Evolutionary conservation across 345 rosid genomes (phyloP), one percentile per base, ranked within the genome.

Genomic region (Boechera retrofracta): DNA sequence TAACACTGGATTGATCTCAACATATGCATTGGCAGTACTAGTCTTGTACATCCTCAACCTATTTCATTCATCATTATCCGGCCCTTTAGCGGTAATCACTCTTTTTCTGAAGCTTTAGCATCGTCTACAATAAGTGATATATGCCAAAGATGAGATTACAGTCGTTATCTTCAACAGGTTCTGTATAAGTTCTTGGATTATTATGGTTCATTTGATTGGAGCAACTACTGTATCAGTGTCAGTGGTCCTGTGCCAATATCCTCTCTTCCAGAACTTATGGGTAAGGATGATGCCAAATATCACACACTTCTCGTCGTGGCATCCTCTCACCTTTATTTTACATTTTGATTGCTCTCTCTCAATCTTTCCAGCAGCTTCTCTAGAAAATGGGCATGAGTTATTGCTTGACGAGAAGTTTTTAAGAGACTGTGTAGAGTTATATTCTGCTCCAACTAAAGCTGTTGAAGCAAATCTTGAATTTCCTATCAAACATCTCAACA

Each of bases 161-260:
- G 29, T 58, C 51, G 6, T 24, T 70, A 31, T 33, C 15, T 61
- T 7, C 33, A 67, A 45, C 84, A 90, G 97, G 97, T 89, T 63
- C 71, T 94, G 53, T 82, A 82, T 35, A 87, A 69, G 79, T 94
- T 94, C 77, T 69, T 94, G 85, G 89, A 88, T 41, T 94, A 86
- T 82, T 92, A 85, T 74, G 76, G 94, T 86, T 84, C 85, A 76
- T 89, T 94, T 85, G 91, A 94, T 58, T 92, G 98, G 97, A 89
- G 81, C 42, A 89, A 79, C 73, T 82, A 73, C 71, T 89, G 89
- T 67, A 54, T 89, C 57, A 85, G 82, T 79, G 72, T 87, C 54
- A 83, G 54, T 57, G 99, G 96, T 26, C 96, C 90, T n/a, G 81
- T 92, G 38, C 72, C 87, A 36, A 71, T 83, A 63, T 81, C 91